Evolutionary conservation across 371 early-diverging fungal genomes (phyloP).

Genomic region (Nematocida major): DNA sequence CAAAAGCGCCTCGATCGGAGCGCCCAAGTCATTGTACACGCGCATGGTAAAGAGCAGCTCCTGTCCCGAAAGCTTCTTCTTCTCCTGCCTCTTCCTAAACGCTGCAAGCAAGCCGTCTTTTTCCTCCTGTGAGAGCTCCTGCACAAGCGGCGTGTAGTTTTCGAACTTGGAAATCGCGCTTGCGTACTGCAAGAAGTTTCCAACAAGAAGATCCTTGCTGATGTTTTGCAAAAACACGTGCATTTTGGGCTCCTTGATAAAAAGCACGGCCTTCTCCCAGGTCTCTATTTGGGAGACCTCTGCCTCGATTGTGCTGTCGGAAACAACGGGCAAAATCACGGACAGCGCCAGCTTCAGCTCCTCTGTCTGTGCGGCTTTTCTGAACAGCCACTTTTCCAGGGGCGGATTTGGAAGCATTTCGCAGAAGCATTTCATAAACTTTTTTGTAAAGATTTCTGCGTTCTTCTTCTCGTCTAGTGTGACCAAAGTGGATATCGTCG

Average conservation of each 20-base stretch:
- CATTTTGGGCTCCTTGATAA: neutral
- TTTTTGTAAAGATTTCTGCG: neutral
- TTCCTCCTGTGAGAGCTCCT: neutral
- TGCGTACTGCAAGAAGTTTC: neutral
- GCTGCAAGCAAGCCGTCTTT: neutral
- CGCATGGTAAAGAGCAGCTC: neutral
- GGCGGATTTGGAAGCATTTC: neutral
- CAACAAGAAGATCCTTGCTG: neutral
- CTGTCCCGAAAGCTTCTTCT: neutral
- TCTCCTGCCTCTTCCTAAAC: neutral
- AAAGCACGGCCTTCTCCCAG: neutral
- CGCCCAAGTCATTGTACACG: neutral
- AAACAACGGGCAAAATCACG: neutral
- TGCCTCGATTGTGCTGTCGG: neutral
- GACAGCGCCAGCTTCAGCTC: neutral
- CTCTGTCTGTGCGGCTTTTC: neutral
- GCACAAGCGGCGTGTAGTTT: neutral
- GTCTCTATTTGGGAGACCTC: neutral
- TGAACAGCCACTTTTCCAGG: conserved; percentile 1
- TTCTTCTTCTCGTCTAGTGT: neutral
- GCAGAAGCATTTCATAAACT: neutral
- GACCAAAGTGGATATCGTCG: neutral
- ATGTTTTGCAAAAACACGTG: neutral
- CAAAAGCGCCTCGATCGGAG: neutral
- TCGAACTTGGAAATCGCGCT: neutral